Base-by-base conservation (phyloP, 352 stramenopile species). In the Phytophthora fragariaefolia region DNA sequence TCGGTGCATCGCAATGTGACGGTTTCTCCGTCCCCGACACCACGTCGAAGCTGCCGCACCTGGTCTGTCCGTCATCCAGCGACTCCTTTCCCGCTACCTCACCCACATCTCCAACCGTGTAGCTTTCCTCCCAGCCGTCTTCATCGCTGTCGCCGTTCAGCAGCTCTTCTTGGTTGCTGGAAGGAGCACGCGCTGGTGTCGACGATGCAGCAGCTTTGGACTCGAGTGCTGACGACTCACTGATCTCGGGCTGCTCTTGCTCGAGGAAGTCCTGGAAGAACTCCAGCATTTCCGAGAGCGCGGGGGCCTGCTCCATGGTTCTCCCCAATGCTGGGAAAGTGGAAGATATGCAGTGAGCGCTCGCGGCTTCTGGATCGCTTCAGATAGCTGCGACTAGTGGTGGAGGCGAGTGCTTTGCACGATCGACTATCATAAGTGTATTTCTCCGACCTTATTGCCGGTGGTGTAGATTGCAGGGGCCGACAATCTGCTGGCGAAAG, bases 241-340 rank as follows among this genome's bases (percentile, higher is more conserved):
- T 36, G 13, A 58, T 26, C 30, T 50, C 51, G 13, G 12, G 32
- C 7, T 58, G 32, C 61, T 61, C 48, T 28, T 63, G 34, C 46
- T 54, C 17, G 4, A 70, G 46, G 20, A 70, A 70, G 51, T 58
- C 26, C 34, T 58, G 26, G 47, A 70, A 60, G 20, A 70, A 54
- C 12, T 38, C 32, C 22, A 70, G 50, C 51, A 68, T 38, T 23
- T 70, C 48, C 26, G 48, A 42, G 0, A 56, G 27, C 48, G 48
- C 28, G 27, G 26, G 48, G n/a, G 26, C 12, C 42, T 48, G 42
- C 27, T 56, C 48, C 48, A 42, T 42, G 15, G n/a, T 40, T 23
- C 15, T 55, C 24, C 24, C 42, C 20, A 27, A 0, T 28, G 26
- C 48, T 18, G 8, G 5, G 22, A 52, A 52, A 52, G 24, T 52